A percentile compares a stretch with the other conserved stretches of the same genome.
phyloP scores from a whole-genome alignment of 371 early-diverging fungal species.

The Syncephalis fuscata region DNA sequence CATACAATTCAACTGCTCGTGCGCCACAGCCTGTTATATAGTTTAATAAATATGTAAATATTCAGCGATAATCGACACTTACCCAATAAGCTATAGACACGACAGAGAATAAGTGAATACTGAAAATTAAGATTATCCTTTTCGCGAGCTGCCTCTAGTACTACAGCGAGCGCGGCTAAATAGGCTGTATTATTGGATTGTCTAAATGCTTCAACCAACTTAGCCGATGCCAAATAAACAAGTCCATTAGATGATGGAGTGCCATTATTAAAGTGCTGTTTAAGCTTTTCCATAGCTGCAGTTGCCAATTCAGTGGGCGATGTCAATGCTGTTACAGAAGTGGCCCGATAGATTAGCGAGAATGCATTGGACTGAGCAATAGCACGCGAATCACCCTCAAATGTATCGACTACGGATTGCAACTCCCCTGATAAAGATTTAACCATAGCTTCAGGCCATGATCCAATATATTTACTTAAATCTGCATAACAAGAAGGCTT shows the following conservation, averaged over 20 bases:
- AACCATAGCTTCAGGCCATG: slow-evolving; percentile 37
- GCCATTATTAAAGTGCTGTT: not conserved
- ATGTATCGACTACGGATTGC: not conserved
- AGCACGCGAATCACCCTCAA: not conserved
- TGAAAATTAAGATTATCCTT: slow-evolving; percentile 64
- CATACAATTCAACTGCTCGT: slow-evolving; percentile 44
- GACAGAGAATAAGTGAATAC: slow-evolving; percentile 64
- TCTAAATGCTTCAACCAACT: slow-evolving; percentile 10
- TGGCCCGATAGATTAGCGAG: not conserved
- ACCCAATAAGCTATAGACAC: slow-evolving; percentile 56
- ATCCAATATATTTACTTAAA: slow-evolving; percentile 38
- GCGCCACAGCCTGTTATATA: slow-evolving; percentile 39
- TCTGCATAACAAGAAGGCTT: slow-evolving; percentile 66
- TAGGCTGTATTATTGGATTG: slow-evolving; percentile 3
- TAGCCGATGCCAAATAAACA: not conserved
- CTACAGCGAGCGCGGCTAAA: slow-evolving; percentile 30
- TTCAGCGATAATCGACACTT: slow-evolving; percentile 6
- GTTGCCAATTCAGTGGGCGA: not conserved
- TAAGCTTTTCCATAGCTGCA: not conserved
- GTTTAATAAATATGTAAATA: not conserved
- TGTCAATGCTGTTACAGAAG: not conserved
- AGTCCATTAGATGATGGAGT: not conserved
- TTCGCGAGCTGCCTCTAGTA: slow-evolving; percentile 56
- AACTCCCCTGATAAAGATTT: not conserved
- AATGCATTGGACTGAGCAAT: not conserved